Conservation (phyloP, 176 grass and related monocot genomes). For the Carex parvula region DNA sequence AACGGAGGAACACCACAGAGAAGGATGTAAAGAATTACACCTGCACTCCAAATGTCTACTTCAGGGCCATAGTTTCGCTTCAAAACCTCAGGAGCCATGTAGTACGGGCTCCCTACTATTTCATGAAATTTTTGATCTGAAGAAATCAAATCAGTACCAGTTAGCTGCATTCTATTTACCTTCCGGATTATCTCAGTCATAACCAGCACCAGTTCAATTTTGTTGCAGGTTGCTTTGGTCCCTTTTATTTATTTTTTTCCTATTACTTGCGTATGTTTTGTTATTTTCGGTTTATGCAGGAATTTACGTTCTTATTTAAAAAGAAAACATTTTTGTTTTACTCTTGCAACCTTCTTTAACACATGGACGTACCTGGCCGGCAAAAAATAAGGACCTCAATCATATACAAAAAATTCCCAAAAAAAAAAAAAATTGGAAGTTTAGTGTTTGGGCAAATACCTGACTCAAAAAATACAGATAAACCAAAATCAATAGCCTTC, state of each 20-base stretch:
- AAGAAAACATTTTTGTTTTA: not conserved
- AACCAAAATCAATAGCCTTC: slow-evolving; percentile 92
- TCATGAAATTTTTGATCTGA: slow-evolving; percentile 66
- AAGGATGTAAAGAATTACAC: slow-evolving; percentile 86
- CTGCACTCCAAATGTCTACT: slow-evolving; percentile 91
- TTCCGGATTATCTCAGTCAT: not conserved
- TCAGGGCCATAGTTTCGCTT: slow-evolving; percentile 82
- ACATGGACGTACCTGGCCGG: not conserved
- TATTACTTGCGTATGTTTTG: not conserved
- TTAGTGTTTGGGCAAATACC: slow-evolving; percentile 26
- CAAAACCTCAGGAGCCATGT: slow-evolving; percentile 93
- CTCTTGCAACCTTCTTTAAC: not conserved
- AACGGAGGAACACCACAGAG: slow-evolving; percentile 84
- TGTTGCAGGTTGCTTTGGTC: not conserved
- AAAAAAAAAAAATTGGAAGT: not conserved
- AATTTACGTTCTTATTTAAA: not conserved
- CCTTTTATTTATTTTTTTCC: not conserved
- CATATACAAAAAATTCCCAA: not conserved
- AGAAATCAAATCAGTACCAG: not conserved
- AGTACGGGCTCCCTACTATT: slow-evolving; percentile 92
- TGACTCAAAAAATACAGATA: slow-evolving; percentile 84
- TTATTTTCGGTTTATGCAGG: not conserved
- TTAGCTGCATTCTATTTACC: not conserved
- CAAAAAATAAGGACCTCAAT: not conserved
- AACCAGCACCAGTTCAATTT: not conserved